Evolutionary conservation across 495 filamentous ascomycete genomes (phyloP).

Genomic region (Neurospora sp.): DNA sequence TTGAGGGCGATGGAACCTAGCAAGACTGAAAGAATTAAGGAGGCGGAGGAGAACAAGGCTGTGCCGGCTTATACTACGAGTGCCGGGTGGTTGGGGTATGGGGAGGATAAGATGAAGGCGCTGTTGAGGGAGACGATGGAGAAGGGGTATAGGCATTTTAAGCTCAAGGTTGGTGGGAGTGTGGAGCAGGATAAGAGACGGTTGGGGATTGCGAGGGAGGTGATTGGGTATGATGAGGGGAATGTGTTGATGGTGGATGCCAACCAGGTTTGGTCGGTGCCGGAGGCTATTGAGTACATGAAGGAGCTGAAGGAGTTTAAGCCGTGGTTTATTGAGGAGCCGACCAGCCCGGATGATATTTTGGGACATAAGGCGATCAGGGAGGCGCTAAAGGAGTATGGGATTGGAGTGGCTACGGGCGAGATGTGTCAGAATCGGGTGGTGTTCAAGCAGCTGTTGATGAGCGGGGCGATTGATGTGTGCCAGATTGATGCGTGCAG

Average conservation of each 20-base stretch:
- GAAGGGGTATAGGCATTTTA: constrained; percentile 80
- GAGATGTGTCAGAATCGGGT: constrained; percentile 97
- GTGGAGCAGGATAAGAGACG: constrained; percentile 61
- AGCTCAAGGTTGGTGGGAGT: constrained; percentile 75
- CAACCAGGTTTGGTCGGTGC: constrained; percentile 86
- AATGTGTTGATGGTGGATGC: constrained; percentile 93
- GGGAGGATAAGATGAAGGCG: constrained; percentile 68
- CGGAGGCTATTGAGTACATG: constrained; percentile 87
- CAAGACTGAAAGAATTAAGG: constrained; percentile 56
- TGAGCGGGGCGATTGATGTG: constrained; percentile 69
- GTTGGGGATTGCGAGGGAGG: constrained; percentile 63
- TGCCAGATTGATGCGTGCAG: constrained; percentile 90
- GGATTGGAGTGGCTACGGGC: constrained; percentile 81
- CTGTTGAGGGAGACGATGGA: constrained; percentile 61
- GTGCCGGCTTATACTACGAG: constrained; percentile 88
- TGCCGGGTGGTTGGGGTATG: constrained; percentile 92
- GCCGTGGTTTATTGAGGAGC: constrained; percentile 97
- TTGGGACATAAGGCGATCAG: constrained; percentile 78
- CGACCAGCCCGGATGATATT: constrained; percentile 88
- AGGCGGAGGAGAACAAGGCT: constrained; percentile 59
- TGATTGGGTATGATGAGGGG: constrained; percentile 77
- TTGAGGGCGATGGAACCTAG: constrained; percentile 50
- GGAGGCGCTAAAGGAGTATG: constrained; percentile 61
- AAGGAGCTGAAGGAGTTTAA: constrained; percentile 68
- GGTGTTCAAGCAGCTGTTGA: constrained; percentile 86